Base-by-base conservation (phyloP, 768 basidiomycete species). In the Suillus occidentalis region DNA sequence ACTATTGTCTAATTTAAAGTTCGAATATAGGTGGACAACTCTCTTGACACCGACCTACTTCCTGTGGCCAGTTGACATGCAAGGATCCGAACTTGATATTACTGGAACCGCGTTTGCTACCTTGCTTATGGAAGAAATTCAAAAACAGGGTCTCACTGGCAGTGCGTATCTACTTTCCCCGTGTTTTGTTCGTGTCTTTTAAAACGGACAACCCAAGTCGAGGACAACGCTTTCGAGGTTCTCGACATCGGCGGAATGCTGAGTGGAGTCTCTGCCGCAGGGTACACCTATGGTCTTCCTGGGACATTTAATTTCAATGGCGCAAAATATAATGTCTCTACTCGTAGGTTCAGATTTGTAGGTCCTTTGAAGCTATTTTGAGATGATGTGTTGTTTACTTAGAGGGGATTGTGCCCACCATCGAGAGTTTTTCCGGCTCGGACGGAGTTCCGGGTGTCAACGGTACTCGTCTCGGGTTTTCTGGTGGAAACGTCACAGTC, bases 271-370 rank as follows among this genome's bases (percentile, higher is more conserved):
- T 20, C 56, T 45, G 39, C 65, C 3, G 65, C 67, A 18, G 62
- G 59, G 28, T 43, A 31, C 31, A 28, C 25, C 40, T 57, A 59
- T n/a, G 65, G 65, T n/a, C 9, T 58, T 3, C 34, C 62, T 1
- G 69, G 69, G 12, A 59, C 67, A 31, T 49, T 64, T 8, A 43
- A 62, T 14, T 71, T 71, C 36, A 71, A 71, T 22, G 65, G 65
- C 22, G 67, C 18, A 47, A 43, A 63, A 22, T 71, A 71, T 45
- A 66, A 71, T n/a, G 3, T 65, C 12, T 71, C 70, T 25, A 50
- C 49, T 25, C 49, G 49, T 50, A 50, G 22, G 49, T 50, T 25
- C 25, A 50, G 25, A 14, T 14, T 25, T 25, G 7, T 13, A 50
- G 6, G 25, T 50, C 22, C 8, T 25, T 50, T 16, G 25, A 50